phyloP scores from a whole-genome alignment of 257 asterid species.

The Fraxinus anomala region DNA sequence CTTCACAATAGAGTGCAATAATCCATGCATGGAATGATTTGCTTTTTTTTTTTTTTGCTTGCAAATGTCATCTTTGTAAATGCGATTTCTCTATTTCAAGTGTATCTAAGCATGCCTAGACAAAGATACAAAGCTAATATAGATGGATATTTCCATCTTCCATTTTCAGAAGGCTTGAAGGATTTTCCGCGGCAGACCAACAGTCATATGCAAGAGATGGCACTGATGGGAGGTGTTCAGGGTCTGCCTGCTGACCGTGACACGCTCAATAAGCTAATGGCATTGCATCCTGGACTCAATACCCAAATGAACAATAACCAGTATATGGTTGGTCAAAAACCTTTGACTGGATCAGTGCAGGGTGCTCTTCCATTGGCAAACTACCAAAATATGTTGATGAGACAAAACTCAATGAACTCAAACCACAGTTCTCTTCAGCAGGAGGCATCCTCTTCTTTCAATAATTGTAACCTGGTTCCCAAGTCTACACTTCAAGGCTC shows the following conservation, averaged over 20 bases:
- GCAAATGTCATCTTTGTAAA: not conserved
- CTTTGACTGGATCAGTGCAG: conserved; percentile 67
- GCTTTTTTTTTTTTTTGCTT: not conserved
- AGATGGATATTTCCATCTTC: not conserved
- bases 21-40: not conserved
- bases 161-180: conserved; percentile 78
- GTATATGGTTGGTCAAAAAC: conserved; percentile 52
- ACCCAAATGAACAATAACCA: conserved; percentile 54
- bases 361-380: conserved; percentile 65
- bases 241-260: conserved; percentile 58
- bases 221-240: conserved; percentile 53
- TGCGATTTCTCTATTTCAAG: not conserved
- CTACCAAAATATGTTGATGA: conserved; percentile 71
- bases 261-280: conserved; percentile 58
- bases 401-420: conserved; percentile 85
- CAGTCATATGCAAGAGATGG: conserved; percentile 53
- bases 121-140: not conserved
- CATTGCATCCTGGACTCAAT: conserved; percentile 58
- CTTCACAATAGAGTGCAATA: not conserved
- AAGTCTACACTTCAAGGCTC: conserved; percentile 46
- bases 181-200: conserved; percentile 59
- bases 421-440: conserved; percentile 43
- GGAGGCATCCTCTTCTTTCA: conserved; percentile 59
- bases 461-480: conserved; percentile 42
- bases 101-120: conserved; percentile 2